Percentiles rank a stretch among this genome's conserved stretches.
Evolutionary conservation across 202 grass and related monocot genomes (phyloP).

Genomic region (Panicum hallii): DNA sequence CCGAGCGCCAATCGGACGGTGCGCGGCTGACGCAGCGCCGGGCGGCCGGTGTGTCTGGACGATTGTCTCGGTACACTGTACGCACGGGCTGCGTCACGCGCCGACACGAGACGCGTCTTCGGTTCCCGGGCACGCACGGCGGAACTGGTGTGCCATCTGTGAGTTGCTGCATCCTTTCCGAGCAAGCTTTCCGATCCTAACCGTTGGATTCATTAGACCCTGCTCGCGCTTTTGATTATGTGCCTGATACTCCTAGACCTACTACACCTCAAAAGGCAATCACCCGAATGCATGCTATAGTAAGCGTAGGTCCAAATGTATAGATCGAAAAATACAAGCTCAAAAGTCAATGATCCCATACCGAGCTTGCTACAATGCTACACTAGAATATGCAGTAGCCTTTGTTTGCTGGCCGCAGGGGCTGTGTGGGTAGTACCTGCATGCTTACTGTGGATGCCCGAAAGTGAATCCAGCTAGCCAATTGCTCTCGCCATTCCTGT

Average conservation of each 20-base stretch:
- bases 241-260: background rate
- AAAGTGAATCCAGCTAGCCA: slow-evolving; percentile 33
- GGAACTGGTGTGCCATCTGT: background rate
- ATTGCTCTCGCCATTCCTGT: background rate
- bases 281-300: background rate
- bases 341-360: slow-evolving; percentile 39
- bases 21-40: slow-evolving; percentile 3
- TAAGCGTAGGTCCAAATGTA: background rate
- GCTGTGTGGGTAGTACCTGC: background rate
- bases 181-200: background rate
- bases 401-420: background rate
- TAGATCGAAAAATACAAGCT: background rate
- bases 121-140: background rate
- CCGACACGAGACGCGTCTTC: background rate
- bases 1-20: background rate
- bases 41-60: background rate
- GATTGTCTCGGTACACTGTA: background rate
- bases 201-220: background rate
- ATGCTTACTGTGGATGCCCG: background rate
- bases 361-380: background rate
- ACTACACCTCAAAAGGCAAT: background rate
- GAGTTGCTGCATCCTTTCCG: background rate
- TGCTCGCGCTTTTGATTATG: background rate
- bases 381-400: background rate
- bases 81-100: background rate